Percentiles rank a stretch among this genome's conserved stretches.
Conservation (phyloP, 2,329 filamentous ascomycete genomes). For the Claviceps pusilla region DNA sequence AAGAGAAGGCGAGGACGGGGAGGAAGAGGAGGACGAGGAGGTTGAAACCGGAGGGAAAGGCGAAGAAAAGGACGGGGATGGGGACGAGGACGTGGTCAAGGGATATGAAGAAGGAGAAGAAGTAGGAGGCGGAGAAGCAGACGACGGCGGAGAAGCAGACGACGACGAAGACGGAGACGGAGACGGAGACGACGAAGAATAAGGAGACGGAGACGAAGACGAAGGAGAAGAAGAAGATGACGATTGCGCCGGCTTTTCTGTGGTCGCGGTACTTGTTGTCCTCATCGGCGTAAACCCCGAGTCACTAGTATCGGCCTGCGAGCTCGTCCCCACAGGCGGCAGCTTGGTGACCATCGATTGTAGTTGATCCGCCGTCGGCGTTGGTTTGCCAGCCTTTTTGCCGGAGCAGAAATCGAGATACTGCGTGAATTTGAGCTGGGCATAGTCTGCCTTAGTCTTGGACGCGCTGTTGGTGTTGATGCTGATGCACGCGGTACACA, state of each 20-base stretch:
- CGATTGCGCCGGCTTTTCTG: background rate
- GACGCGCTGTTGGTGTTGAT: conserved; percentile 13
- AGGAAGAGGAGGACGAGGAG: background rate
- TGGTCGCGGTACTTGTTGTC: background rate
- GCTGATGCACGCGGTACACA: conserved; percentile 30
- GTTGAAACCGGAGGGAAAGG: background rate
- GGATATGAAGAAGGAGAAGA: background rate
- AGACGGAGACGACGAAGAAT: background rate
- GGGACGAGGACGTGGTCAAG: background rate
- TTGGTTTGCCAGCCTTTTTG: conserved; percentile 7
- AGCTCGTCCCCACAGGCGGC: conserved; percentile 12
- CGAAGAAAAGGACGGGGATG: background rate
- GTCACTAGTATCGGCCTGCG: conserved; percentile 12
- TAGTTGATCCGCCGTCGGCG: conserved; percentile 6
- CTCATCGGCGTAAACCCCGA: conserved; percentile 10
- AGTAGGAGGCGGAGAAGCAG: background rate
- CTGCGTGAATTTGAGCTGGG: conserved; percentile 25
- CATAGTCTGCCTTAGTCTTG: conserved; percentile 18
- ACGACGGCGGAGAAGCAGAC: background rate
- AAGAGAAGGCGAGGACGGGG: background rate
- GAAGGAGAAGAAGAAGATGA: background rate
- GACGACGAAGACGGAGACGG: background rate
- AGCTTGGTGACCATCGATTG: conserved; percentile 13
- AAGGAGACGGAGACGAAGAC: background rate
- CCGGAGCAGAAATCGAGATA: conserved; percentile 31